phyloP scores from a whole-genome alignment of 768 basidiomycete genomes.

The Boletus edulis region DNA sequence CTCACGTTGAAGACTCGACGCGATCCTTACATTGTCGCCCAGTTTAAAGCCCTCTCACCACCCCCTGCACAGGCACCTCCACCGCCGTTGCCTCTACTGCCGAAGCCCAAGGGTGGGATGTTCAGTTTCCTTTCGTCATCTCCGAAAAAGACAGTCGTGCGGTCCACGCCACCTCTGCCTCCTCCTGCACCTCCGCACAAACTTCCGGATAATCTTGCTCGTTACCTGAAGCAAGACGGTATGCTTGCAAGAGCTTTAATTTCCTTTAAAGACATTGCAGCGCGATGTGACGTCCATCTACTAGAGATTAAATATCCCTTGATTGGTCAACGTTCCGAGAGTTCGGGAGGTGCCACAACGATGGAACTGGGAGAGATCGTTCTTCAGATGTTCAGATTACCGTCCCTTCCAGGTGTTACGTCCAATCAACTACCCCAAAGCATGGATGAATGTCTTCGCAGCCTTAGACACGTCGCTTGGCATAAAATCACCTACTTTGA shows the following conservation, averaged over 20 bases:
- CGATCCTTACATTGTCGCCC: conserved; percentile 79
- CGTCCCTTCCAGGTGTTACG: conserved; percentile 80
- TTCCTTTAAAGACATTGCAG: conserved; percentile 82
- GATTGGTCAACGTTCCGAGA: conserved; percentile 69
- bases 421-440: conserved; percentile 83
- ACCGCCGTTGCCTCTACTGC: conserved; percentile 42
- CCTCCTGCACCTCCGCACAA: conserved; percentile 38
- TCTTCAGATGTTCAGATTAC: conserved; percentile 87
- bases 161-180: conserved; percentile 34
- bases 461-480: conserved; percentile 88
- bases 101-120: conserved; percentile 62
- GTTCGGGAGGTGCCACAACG: conserved; percentile 49
- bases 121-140: conserved; percentile 75
- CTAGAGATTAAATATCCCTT: conserved; percentile 82
- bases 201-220: conserved; percentile 72
- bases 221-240: conserved; percentile 82
- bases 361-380: conserved; percentile 86
- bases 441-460: conserved; percentile 88
- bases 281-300: conserved; percentile 78
- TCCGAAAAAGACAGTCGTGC: conserved; percentile 63
- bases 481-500: conserved; percentile 94
- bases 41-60: conserved; percentile 63
- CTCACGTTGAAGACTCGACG: conserved; percentile 83
- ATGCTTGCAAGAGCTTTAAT: conserved; percentile 86
- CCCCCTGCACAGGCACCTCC: conserved; percentile 46